Conservation (phyloP, 441 rosid species). For the Daphne laureola region DNA sequence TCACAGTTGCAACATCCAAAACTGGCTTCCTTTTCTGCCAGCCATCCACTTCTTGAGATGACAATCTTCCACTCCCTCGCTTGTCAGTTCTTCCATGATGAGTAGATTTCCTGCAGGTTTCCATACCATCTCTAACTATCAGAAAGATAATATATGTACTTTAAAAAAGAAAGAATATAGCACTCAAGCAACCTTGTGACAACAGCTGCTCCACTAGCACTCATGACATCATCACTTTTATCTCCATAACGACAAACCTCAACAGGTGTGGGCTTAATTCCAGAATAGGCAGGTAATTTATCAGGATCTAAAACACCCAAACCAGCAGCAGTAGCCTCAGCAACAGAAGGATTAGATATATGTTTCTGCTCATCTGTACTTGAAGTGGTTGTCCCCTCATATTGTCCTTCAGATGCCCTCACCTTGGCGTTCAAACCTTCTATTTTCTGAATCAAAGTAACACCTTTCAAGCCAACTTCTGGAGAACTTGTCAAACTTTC, state of each 20-base stretch:
- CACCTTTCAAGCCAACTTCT: conserved; percentile 40
- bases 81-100: conserved; percentile 52
- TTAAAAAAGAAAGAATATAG: conserved; percentile 18
- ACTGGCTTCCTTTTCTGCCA: conserved; percentile 39
- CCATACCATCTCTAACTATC: conserved; percentile 25
- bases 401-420: conserved; percentile 38
- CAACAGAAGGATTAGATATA: conserved; percentile 23
- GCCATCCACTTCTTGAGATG: conserved; percentile 45
- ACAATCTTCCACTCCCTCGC: conserved; percentile 49
- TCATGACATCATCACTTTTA: conserved; percentile 30
- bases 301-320: conserved; percentile 20
- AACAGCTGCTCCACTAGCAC: conserved; percentile 28
- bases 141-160: conserved; percentile 18
- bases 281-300: conserved; percentile 21
- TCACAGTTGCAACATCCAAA: conserved; percentile 23
- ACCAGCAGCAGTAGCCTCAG: conserved; percentile 32
- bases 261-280: conserved; percentile 22
- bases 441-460: conserved; percentile 76
- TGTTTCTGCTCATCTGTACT: conserved; percentile 39
- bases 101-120: conserved; percentile 50
- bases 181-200: conserved; percentile 51
- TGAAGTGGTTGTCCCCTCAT: conserved; percentile 28
- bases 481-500: conserved; percentile 21
- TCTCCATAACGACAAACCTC: conserved; percentile 31
- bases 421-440: conserved; percentile 72